Percentiles rank a stretch among this genome's conserved stretches.
Evolutionary conservation across 106 monocot genomes (phyloP).

Genomic region (Platanthera zijinensis): DNA sequence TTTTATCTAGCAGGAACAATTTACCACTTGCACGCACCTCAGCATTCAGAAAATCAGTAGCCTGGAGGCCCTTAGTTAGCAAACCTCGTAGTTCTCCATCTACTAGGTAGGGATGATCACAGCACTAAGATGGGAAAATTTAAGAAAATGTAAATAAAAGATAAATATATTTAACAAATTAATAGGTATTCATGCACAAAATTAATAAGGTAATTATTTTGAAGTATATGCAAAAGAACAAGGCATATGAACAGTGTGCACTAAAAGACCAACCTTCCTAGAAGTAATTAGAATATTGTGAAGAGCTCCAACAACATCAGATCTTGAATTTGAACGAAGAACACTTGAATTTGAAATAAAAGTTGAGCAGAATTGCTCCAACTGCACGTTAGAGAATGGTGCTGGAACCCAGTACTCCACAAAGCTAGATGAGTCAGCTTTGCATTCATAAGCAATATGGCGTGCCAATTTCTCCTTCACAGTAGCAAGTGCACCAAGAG

Average conservation of each 20-base stretch:
- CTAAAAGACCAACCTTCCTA: slow-evolving; percentile 45
- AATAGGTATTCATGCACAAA: background rate
- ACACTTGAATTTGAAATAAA: slow-evolving; percentile 46
- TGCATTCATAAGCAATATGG: slow-evolving; percentile 46
- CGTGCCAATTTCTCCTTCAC: slow-evolving; percentile 47
- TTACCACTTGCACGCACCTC: slow-evolving; percentile 81
- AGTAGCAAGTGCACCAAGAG: slow-evolving; percentile 18
- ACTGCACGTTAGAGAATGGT: slow-evolving; percentile 69
- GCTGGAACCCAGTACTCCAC: slow-evolving; percentile 97
- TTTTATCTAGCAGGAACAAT: slow-evolving; percentile 68
- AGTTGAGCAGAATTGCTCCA: slow-evolving; percentile 71
- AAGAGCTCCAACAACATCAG: slow-evolving; percentile 68
- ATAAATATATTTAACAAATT: background rate
- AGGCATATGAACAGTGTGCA: background rate
- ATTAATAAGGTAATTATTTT: background rate
- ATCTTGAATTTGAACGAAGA: slow-evolving; percentile 51
- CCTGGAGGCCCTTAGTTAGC: slow-evolving; percentile 34
- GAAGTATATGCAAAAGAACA: background rate
- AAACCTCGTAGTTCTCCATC: slow-evolving; percentile 43
- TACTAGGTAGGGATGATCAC: slow-evolving; percentile 93
- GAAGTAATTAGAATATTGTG: slow-evolving; percentile 50
- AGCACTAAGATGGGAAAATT: slow-evolving; percentile 51
- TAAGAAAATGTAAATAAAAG: background rate
- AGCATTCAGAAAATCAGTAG: slow-evolving; percentile 50
- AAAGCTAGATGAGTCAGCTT: slow-evolving; percentile 45